Evolutionary conservation across 2,329 filamentous ascomycete species (phyloP), one percentile per base, ranked within the genome.

Genomic region (Pyricularia sp.): DNA sequence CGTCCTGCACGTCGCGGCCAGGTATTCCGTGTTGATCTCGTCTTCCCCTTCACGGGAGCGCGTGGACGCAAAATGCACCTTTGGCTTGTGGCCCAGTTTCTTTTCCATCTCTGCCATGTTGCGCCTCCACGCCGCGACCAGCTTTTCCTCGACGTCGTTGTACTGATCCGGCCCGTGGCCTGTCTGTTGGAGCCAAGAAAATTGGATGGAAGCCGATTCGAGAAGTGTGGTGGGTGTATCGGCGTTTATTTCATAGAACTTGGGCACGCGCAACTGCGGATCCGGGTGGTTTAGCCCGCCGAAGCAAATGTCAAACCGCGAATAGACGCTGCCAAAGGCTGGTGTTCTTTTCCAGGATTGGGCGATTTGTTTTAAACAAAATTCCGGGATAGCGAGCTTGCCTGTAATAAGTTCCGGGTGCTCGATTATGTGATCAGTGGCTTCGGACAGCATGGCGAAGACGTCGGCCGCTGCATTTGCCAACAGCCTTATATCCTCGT

Each of bases 261-360:
- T 30, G 30, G 64, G 64, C 30, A 65, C 64, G 64, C 64, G 64
- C 17, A 65, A 28, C 12, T n/a, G 64, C 64, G 64, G 64, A 30
- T 65, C 64, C 64, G 14, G 3, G 28, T 65, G 64, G 64, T 65
- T 10, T 1, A 65, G 64, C 14, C 64, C 64, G 26, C 64, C 64
- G 64, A 65, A 65, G 30, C 64, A 65, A 12, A 65, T 14, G 64
- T 65, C 64, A 17, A 65, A 65, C 12, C 64, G 64, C 64, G 26
- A 30, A 30, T 65, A 65, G 64, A 65, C 20, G 28, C 64, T 65
- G 64, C 64, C 64, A 65, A 30, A 33, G 28, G 64, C 64, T 20
- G 64, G 64, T 20, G 31, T 30, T 14, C 26, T 17, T 11, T 65
- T 30, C 64, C 64, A 65, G 4, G 64, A 65, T 2, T 30, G 28